Percentiles rank a stretch among this genome's conserved stretches.
Conservation (phyloP, 345 rosid species). For the Turritis glabra region DNA sequence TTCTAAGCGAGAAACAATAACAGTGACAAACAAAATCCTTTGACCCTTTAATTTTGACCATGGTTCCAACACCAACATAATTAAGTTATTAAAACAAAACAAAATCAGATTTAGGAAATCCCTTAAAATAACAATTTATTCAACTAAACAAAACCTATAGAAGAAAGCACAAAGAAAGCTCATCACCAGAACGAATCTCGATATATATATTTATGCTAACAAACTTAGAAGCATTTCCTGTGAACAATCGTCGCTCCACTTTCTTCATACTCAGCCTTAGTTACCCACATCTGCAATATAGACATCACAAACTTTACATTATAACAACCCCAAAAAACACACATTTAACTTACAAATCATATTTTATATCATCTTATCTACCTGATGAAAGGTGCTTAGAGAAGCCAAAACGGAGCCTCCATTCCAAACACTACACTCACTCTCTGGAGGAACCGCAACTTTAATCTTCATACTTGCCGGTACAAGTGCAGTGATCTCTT, state of each 20-base stretch:
- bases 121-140: not conserved
- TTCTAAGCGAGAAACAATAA: too few species aligned
- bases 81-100: not conserved
- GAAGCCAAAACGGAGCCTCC: too few species aligned
- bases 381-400: slow-evolving; percentile 82
- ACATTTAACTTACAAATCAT: not conserved
- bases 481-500: slow-evolving; percentile 71
- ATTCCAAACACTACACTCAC: slow-evolving; percentile 22
- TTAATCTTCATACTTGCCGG: too few species aligned
- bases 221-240: too few species aligned
- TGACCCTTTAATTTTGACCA: too few species aligned
- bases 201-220: not conserved
- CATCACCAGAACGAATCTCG: not conserved
- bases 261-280: too few species aligned
- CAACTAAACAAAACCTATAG: not conserved
- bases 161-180: not conserved
- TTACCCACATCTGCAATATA: not conserved
- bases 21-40: too few species aligned
- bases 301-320: not conserved
- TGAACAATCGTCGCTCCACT: too few species aligned
- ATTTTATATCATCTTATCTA: slow-evolving; percentile 11
- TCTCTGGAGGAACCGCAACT: slow-evolving; percentile 7
- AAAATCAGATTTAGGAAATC: not conserved
- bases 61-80: not conserved
- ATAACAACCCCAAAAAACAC: not conserved